phyloP scores from a whole-genome alignment of 495 filamentous ascomycete species.

The Aspergillus heteromorphus region DNA sequence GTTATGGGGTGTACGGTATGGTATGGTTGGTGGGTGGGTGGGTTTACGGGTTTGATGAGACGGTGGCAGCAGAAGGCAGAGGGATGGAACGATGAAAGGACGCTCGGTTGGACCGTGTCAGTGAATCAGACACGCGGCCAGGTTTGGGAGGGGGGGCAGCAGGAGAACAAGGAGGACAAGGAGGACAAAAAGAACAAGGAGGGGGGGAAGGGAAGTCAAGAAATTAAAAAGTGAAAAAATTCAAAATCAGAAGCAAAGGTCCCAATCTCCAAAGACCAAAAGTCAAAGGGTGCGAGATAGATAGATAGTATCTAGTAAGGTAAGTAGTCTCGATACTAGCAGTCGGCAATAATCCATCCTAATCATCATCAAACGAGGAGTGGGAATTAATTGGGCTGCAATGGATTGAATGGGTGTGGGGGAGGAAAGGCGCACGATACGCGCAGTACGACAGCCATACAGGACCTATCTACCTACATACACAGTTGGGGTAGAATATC shows the following conservation, averaged over 20 bases:
- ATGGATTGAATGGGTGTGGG: not conserved
- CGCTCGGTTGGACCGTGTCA: not conserved
- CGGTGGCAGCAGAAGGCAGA: conserved; percentile 2
- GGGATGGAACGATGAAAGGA: not conserved
- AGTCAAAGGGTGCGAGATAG: conserved; percentile 1
- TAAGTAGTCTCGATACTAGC: not conserved
- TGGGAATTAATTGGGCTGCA: conserved; percentile 4
- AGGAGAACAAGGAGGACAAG: too few relatives aligned
- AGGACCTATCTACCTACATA: not conserved
- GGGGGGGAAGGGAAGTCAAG: not conserved
- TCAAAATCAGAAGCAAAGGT: too few relatives aligned
- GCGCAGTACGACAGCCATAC: too few relatives aligned
- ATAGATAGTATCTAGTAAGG: not conserved
- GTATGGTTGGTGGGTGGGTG: not conserved
- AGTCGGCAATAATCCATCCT: not conserved
- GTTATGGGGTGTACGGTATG: not conserved
- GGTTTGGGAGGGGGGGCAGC: not conserved
- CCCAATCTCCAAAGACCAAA: too few relatives aligned
- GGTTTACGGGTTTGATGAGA: conserved; percentile 11
- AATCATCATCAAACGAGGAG: conserved; percentile 1
- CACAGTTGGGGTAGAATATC: too few relatives aligned
- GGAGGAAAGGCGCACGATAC: not conserved
- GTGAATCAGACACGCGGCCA: not conserved
- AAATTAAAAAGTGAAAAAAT: conserved; percentile 1
- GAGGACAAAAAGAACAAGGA: too few relatives aligned